Conservation (phyloP, 2,329 filamentous ascomycete species). For the Davidsoniella australis region DNA sequence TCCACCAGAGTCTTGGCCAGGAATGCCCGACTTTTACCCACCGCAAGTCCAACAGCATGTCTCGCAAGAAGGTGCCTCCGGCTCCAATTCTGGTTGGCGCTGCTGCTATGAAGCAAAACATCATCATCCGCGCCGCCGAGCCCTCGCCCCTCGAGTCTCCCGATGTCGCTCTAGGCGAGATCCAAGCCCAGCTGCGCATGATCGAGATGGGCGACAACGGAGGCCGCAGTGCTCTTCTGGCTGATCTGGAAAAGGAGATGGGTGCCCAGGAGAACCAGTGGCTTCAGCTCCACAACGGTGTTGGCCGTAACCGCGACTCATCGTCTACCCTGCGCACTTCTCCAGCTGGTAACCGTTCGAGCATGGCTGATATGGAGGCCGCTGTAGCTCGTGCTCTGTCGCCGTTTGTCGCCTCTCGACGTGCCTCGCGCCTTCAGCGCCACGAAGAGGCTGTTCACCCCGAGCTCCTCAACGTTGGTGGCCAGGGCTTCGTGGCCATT, state of each 20-base stretch:
- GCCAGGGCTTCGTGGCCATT: slow-evolving; percentile 9
- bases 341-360: neutral
- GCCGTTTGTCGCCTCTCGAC: slow-evolving; percentile 3
- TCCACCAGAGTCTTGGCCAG: slow-evolving; percentile 43
- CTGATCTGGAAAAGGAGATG: slow-evolving; percentile 45
- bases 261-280: slow-evolving; percentile 41
- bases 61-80: slow-evolving; percentile 38
- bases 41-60: slow-evolving; percentile 27
- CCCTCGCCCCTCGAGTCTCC: slow-evolving; percentile 37
- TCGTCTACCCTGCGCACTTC: slow-evolving; percentile 28
- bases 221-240: slow-evolving; percentile 26
- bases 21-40: slow-evolving; percentile 41
- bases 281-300: slow-evolving; percentile 37
- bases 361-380: neutral
- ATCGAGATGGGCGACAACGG: slow-evolving; percentile 21
- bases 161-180: slow-evolving; percentile 28
- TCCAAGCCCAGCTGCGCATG: slow-evolving; percentile 34
- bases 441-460: slow-evolving; percentile 6
- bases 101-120: slow-evolving; percentile 22
- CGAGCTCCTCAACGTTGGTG: slow-evolving; percentile 5
- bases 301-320: slow-evolving; percentile 29
- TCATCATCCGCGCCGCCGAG: slow-evolving; percentile 30
- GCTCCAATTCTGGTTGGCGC: slow-evolving; percentile 34
- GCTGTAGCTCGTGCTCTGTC: slow-evolving; percentile 1
- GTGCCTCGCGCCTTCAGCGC: slow-evolving; percentile 2